A percentile compares a stretch with the other conserved stretches of the same genome.
These are phyloP conservation scores for Glebionis coronaria DNA, from an alignment of 129 eudicot genomes.

Conservation along the genomic window DNA sequence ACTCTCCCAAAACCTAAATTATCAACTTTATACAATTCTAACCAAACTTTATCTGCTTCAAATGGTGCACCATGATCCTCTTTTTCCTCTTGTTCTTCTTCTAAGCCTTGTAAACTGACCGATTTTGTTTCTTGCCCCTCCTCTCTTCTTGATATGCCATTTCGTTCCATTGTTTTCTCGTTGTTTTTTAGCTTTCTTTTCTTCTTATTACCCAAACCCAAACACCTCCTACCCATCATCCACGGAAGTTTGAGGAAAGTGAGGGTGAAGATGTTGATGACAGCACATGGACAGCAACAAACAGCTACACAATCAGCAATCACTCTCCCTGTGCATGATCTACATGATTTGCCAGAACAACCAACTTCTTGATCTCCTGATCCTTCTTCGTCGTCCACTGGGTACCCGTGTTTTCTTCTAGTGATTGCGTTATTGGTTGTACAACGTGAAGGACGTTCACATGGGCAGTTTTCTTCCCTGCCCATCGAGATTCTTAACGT, in stretches of 20 bases:
- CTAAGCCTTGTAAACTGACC: slow-evolving; percentile 4
- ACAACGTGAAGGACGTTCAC: slow-evolving; percentile 33
- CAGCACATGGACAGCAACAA: slow-evolving; percentile 79
- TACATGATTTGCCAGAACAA: slow-evolving; percentile 75
- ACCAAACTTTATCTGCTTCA: slow-evolving; percentile 73
- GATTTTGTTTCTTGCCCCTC: slow-evolving; percentile 22
- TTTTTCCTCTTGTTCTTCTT: slow-evolving; percentile 30
- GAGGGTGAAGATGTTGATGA: slow-evolving; percentile 52
- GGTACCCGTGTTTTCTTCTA: slow-evolving; percentile 24
- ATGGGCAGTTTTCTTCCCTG: slow-evolving; percentile 42
- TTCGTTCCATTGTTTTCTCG: slow-evolving; percentile 16
- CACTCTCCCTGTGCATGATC: slow-evolving; percentile 65
- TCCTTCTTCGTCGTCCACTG: slow-evolving; percentile 26
- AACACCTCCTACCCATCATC: slow-evolving; percentile 52
- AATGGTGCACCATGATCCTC: slow-evolving; percentile 43
- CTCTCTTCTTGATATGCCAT: slow-evolving; percentile 34
- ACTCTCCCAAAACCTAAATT: slow-evolving; percentile 94
- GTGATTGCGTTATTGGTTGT: slow-evolving; percentile 19
- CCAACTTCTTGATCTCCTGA: slow-evolving; percentile 28
- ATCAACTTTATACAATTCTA: slow-evolving; percentile 73
- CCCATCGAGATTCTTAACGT: slow-evolving; percentile 15
- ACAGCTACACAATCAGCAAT: slow-evolving; percentile 79
- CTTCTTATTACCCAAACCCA: slow-evolving; percentile 41
- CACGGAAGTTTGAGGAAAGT: slow-evolving; percentile 64
- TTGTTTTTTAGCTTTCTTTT: slow-evolving; percentile 26